Base-by-base conservation (phyloP, 495 filamentous ascomycete species). In the Hypoxylon crocopeplum region DNA sequence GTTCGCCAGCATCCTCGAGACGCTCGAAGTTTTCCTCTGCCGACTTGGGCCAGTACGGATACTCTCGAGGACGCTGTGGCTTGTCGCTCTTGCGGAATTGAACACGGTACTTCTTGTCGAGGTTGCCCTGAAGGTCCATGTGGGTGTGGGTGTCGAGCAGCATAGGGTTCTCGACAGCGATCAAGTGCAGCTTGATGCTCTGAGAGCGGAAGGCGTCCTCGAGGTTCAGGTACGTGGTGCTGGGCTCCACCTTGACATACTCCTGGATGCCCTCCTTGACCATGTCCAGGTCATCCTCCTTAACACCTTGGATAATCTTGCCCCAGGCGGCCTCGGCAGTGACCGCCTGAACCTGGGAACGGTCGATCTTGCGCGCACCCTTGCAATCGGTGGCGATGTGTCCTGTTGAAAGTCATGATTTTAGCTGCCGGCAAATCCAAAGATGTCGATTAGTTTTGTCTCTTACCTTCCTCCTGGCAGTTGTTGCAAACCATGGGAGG, bases 91-190 rank as follows among this genome's bases (percentile, higher is more conserved):
- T 86, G 56, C 84, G 86, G 64, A 89, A 90, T 0, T 83, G 82
- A 55, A 96, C 84, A 10, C 82, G 77, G 66, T 89, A 97, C 63
- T 88, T 88, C 67, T 87, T 84, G 65, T 89, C 83, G 1, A 87
- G 68, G 50, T 91, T 86, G 16, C 94, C 94, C 59, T 96, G 88
- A 7, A 96, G 80, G 56, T 94, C 86, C 73, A 97, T 90, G 55
- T 89, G 83, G 50, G 85, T 93, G 59, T 88, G 80, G 3, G 86
- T 86, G 12, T 78, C 65, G 0, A 77, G 69, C 5, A 87, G 53
- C 29, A 84, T 77, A 10, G 80, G 76, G 54, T 87, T 80, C 82
- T 90, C 87, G 53, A 88, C 72, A 15, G 88, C 92, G 65, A 97
- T 92, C 27, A 97, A 74, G 70, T 87, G 87, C 21, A 91, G 66